phyloP scores from a whole-genome alignment of 2,329 filamentous ascomycete species.

The Hymenoscyphus occultus region DNA sequence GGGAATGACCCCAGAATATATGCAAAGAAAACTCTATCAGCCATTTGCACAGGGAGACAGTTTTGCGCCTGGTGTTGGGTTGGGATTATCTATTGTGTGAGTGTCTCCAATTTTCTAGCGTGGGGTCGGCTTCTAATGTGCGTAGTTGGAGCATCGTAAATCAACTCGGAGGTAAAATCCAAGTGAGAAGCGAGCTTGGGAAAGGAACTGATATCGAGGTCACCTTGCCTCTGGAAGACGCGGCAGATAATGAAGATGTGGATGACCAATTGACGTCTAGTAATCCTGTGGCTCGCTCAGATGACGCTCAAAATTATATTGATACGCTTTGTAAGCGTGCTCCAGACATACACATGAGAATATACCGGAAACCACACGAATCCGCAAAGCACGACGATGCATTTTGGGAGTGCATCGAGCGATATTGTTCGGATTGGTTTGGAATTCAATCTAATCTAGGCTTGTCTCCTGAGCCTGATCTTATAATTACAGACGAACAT shows the following conservation, averaged over 20 bases:
- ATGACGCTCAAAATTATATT: conserved; percentile 22
- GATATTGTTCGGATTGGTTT: conserved; percentile 33
- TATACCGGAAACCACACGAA: conserved; percentile 12
- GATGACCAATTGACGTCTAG: not conserved
- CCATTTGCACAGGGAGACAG: conserved; percentile 60
- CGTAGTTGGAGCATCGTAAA: conserved; percentile 51
- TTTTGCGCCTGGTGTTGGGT: conserved; percentile 52
- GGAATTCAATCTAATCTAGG: conserved; percentile 21
- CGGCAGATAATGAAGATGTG: not conserved
- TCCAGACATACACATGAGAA: conserved; percentile 21
- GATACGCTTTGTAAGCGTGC: conserved; percentile 19
- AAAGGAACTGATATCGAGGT: conserved; percentile 54
- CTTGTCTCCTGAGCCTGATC: conserved; percentile 13
- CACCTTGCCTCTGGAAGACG: conserved; percentile 39
- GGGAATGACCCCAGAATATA: conserved; percentile 59
- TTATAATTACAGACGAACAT: conserved; percentile 25
- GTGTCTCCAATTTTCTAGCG: not conserved
- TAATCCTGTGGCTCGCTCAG: conserved; percentile 7
- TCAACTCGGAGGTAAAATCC: conserved; percentile 54
- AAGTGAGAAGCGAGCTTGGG: conserved; percentile 51
- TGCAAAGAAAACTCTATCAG: conserved; percentile 54
- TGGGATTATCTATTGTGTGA: conserved; percentile 46
- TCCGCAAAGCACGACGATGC: conserved; percentile 11
- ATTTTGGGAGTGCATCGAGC: conserved; percentile 29
- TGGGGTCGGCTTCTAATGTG: not conserved